Conservation (phyloP, 306 rosid genomes). For the barrel medic (Medicago truncatula) region MtrunA17r5.0-ANR NC_053049.1:37444001-37444500, state of each 20-base stretch:
- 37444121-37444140: too few species aligned
- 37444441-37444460: not conserved
- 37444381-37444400: slow-evolving; percentile 65
- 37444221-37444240: not conserved
- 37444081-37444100: not conserved
- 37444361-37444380: slow-evolving; percentile 84
- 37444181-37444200: not conserved
- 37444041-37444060: too few species aligned
- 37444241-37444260: slow-evolving; percentile 66
- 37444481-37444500: slow-evolving; percentile 41
- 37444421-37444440: slow-evolving; percentile 25
- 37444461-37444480: not conserved
- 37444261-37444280: slow-evolving; percentile 73
- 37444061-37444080: too few species aligned
- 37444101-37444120: not conserved
- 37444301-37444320: slow-evolving; percentile 76
- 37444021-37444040: not conserved
- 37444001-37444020: too few species aligned
- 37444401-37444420: slow-evolving; percentile 68
- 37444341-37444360: slow-evolving; percentile 74
- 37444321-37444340: slow-evolving; percentile 83
- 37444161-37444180: not conserved
- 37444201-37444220: not conserved
- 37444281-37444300: slow-evolving; percentile 50
- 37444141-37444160: not conserved